Percentiles rank a stretch among this genome's conserved stretches.
phyloP scores from a whole-genome alignment of 2,329 filamentous ascomycete genomes.

The Exophiala spinifera region DNA sequence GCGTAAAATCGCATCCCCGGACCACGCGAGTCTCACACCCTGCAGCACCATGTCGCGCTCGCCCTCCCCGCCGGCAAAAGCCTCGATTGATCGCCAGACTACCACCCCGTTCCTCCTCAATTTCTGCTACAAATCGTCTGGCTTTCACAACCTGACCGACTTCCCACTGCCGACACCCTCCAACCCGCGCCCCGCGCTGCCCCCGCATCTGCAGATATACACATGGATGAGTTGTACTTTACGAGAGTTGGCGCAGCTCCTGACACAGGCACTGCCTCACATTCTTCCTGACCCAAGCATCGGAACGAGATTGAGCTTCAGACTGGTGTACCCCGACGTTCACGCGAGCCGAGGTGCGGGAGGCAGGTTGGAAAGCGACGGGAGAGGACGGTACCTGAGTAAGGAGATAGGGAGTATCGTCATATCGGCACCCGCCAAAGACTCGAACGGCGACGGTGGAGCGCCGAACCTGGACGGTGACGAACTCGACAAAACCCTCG shows the following conservation, averaged over 20 bases:
- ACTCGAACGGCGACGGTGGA: conserved; percentile 42
- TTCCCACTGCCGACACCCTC: conserved; percentile 49
- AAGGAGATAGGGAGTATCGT: conserved; percentile 83
- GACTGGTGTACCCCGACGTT: conserved; percentile 79
- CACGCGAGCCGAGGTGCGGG: conserved; percentile 38
- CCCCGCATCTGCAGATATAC: conserved; percentile 73
- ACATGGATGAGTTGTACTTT: conserved; percentile 82
- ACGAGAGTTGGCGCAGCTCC: conserved; percentile 72
- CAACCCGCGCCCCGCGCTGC: conserved; percentile 54
- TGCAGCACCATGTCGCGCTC: conserved; percentile 23
- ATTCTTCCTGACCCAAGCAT: conserved; percentile 66
- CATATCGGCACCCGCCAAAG: conserved; percentile 53
- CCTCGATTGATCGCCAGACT: conserved; percentile 60
- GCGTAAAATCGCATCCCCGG: too few species aligned
- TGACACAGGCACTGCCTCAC: conserved; percentile 65
- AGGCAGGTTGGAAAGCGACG: conserved; percentile 25
- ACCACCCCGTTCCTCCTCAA: conserved; percentile 80
- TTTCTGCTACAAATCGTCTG: conserved; percentile 74
- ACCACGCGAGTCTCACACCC: too few species aligned
- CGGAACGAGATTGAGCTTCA: conserved; percentile 82
- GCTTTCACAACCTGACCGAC: conserved; percentile 60
- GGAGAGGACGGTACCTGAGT: conserved; percentile 63
- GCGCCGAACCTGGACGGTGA: conserved; percentile 46
- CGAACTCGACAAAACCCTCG: conserved; percentile 69
- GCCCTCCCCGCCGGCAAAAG: conserved; percentile 22